Evolutionary conservation across 805 yeast species (phyloP), one percentile per base, ranked within the genome.

Genomic region (Sugiyamaella lignohabitans): DNA sequence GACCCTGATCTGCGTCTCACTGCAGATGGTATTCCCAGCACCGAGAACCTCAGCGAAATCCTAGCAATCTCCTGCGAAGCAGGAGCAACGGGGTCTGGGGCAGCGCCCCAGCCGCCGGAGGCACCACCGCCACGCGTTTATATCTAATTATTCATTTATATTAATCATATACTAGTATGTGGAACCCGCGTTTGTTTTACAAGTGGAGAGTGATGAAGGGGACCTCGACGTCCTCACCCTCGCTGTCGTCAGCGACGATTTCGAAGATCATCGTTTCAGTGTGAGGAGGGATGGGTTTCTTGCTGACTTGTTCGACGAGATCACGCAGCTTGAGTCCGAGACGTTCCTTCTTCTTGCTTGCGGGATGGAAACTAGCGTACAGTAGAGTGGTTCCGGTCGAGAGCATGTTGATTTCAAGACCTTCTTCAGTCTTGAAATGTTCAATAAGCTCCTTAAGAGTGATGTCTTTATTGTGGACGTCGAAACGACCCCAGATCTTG

Each of bases 171-270:
- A n/a, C n/a, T n/a, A n/a, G n/a, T n/a, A n/a, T n/a, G n/a, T n/a
- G n/a, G n/a, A n/a, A n/a, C n/a, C n/a, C n/a, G n/a, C n/a, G n/a
- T n/a, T n/a, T n/a, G n/a, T n/a, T 24, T 41, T 54, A 54, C 43
- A 80, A 59, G 56, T 74, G 76, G 48, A 89, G 77, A 47, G 85
- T 79, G 51, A 89, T 76, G 62, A 79, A 88, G 27, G 98, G 98
- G 53, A 88, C 87, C 58, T 89, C 98, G 18, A 88, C 96, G 63
- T 93, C 98, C 63, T 93, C 98, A 30, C 91, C 98, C 40, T 82
- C 76, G 60, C 78, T 72, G 64, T 93, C 98, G 59, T 93, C 98
- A 51, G 91, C 85, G 64, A 96, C 87, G 40, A 93, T 76, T 67
- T 91, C 98, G 48, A 93, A 75, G 49, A 91, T 82, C 69, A 93